Evolutionary conservation across 176 grass and related monocot genomes (phyloP).

Genomic region (Tillandsia leiboldiana): DNA sequence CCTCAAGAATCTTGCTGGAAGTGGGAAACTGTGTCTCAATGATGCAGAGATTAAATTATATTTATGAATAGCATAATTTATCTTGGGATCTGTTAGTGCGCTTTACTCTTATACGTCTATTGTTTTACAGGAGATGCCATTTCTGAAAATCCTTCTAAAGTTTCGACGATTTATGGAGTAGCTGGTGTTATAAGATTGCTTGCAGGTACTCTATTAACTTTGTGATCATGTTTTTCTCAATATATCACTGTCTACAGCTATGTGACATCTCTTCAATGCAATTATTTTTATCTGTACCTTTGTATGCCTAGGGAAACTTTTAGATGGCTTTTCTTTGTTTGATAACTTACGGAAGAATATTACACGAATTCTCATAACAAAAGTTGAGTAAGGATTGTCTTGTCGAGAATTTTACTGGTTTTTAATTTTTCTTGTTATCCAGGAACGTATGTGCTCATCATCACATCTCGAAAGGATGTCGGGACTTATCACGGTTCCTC

Average conservation of each 20-base stretch:
- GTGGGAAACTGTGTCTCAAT: too few relatives aligned
- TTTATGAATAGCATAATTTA: not conserved
- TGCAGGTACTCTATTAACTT: constrained; percentile 27
- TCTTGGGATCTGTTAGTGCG: constrained; percentile 8
- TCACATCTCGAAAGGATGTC: constrained; percentile 69
- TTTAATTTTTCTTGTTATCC: constrained; percentile 30
- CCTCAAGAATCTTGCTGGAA: too few relatives aligned
- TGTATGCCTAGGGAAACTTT: too few relatives aligned
- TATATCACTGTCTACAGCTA: too few relatives aligned
- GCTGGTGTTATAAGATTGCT: constrained; percentile 39
- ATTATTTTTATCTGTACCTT: not conserved
- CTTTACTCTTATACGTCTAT: not conserved
- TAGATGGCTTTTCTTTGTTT: not conserved
- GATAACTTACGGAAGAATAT: not conserved
- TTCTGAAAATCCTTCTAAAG: constrained; percentile 22
- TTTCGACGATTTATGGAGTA: constrained; percentile 50
- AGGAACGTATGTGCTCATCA: constrained; percentile 83
- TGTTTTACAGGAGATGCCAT: constrained; percentile 21
- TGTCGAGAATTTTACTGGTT: constrained; percentile 2
- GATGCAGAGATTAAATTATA: not conserved
- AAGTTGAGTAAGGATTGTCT: too few relatives aligned
- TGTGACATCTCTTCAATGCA: not conserved
- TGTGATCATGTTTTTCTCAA: too few relatives aligned
- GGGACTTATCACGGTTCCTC: constrained; percentile 59
- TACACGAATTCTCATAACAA: too few relatives aligned